Base-by-base conservation (phyloP, 2,329 filamentous ascomycete genomes). In the Lecanosticta acicola region DNA sequence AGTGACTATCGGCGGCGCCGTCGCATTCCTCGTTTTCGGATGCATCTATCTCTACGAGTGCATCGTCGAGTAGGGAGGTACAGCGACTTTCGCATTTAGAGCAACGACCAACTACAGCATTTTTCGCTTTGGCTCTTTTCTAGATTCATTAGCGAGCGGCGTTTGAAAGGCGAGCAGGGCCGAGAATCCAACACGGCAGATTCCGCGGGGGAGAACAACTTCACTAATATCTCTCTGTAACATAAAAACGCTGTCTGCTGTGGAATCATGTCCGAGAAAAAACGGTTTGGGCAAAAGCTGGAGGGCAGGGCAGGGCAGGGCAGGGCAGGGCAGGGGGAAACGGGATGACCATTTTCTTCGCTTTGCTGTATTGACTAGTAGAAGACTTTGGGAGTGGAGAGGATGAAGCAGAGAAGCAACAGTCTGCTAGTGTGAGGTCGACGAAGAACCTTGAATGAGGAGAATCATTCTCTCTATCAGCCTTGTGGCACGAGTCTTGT, bases 1-100 rank as follows among this genome's bases (percentile, higher is more conserved):
- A 95, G 93, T 97, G 29, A 97, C 91, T 24, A 76, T 97, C 41
- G 91, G 93, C 53, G 93, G 93, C 49, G 91, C 93, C 5, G 71
- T 85, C 46, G 89, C 91, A 13, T 98, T 98, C 72, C 73, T 97
- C 39, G 69, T 89, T 21, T 98, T 98, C 64, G 91, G 89, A 50
- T 69, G 95, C 58, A 90, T 98, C 57, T 98, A 98, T 69, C 71
- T 94, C 32, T 73, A 90, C 50, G 91, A 97, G 68, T 60, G 59
- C 43, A 19, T 60, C 9, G 40, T 43, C 9, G 59, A 59, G 41
- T 55, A 42, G 44, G 24, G 32, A 3, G 11, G 11, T 29, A 29
- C 24, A 29, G 7, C 11, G 11, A 29, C 11, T 7, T 29, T 11
- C 11, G 5, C 24, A 7, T 29, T 7, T 11, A 29, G 11, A 29